A percentile compares a stretch with the other conserved stretches of the same genome.
Evolutionary conservation across 768 basidiomycete genomes (phyloP).

Genomic region (Mycena leptocephala): DNA sequence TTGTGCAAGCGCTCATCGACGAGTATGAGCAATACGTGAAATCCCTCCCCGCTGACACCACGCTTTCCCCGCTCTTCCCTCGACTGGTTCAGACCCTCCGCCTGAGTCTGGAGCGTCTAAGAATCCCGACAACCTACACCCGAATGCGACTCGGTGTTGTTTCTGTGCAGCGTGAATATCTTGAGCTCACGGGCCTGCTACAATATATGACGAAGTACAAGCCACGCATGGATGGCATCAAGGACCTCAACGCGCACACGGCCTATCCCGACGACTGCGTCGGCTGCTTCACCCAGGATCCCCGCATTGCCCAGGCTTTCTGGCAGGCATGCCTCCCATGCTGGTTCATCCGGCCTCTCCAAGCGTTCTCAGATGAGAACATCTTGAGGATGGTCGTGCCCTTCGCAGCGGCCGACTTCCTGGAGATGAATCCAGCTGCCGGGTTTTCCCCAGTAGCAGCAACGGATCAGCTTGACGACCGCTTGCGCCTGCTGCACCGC

Average conservation of each 20-base stretch:
- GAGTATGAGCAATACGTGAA: constrained; percentile 9
- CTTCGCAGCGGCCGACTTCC: neutral
- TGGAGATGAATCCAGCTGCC: neutral
- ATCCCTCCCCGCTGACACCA: constrained; percentile 6
- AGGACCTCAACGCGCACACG: neutral
- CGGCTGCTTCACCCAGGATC: constrained; percentile 6
- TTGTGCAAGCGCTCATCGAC: neutral
- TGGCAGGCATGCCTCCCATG: constrained; percentile 2
- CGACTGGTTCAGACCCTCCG: neutral
- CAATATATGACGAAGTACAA: constrained; percentile 11
- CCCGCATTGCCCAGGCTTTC: constrained; percentile 1
- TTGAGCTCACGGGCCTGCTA: constrained; percentile 17
- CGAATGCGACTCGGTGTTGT: constrained; percentile 1
- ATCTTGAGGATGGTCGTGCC: neutral
- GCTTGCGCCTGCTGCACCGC: neutral
- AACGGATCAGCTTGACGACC: neutral
- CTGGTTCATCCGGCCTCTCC: neutral
- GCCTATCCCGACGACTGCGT: neutral
- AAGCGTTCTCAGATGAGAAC: neutral
- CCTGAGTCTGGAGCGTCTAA: constrained; percentile 2
- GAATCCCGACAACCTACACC: neutral
- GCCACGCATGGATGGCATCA: constrained; percentile 7
- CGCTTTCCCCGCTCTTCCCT: neutral
- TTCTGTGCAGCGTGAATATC: constrained; percentile 19
- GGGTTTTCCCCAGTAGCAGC: neutral